Evolutionary conservation across 768 basidiomycete genomes (phyloP).

Genomic region (Terana coerulea): DNA sequence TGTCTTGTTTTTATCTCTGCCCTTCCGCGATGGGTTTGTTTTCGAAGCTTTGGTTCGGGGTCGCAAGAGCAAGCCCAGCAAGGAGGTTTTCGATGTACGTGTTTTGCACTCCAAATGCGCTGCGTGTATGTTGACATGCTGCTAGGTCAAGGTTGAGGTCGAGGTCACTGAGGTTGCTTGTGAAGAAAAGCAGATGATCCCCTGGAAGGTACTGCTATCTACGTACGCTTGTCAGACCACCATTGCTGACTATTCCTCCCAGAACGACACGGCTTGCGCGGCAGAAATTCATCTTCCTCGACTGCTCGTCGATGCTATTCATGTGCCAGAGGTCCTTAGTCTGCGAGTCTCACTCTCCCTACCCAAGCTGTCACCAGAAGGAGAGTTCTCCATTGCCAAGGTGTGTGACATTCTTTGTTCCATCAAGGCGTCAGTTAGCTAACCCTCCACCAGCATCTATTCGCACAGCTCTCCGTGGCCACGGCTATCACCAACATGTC

Average conservation of each 20-base stretch:
- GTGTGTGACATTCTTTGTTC: neutral
- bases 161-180: neutral
- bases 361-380: neutral
- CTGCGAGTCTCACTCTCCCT: neutral
- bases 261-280: neutral
- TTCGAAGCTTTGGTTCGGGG: neutral
- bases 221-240: neutral
- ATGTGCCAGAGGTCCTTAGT: conserved; percentile 3
- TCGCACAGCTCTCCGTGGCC: neutral
- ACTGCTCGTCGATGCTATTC: neutral
- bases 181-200: no score
- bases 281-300: neutral
- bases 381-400: no score
- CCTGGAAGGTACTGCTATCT: neutral
- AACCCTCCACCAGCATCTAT: neutral
- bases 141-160: neutral
- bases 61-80: neutral
- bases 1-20: neutral
- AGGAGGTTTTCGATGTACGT: neutral
- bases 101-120: neutral
- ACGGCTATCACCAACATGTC: neutral
- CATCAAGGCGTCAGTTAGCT: neutral
- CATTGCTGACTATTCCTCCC: neutral
- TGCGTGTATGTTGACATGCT: neutral
- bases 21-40: neutral